Conservation (phyloP, 177 flowering plant species). For the Vitis hybrid region DNA sequence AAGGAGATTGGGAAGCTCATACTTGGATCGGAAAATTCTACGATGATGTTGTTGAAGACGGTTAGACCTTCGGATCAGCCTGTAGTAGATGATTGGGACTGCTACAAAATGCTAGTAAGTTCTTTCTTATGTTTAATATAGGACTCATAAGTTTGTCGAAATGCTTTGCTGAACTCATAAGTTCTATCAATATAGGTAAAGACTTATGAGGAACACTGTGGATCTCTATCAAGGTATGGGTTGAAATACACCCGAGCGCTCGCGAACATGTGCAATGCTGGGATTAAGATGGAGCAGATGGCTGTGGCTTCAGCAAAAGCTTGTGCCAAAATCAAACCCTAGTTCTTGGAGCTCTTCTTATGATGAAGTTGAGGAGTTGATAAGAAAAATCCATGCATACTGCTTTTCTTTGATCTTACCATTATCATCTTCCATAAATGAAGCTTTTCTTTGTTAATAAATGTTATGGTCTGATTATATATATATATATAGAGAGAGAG, state of each 20-base stretch:
- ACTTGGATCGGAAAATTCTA: constrained; percentile 29
- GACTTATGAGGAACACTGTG: constrained; percentile 28
- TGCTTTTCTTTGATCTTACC: too few species aligned
- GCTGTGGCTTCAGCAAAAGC: constrained; percentile 14
- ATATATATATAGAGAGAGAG: too few species aligned
- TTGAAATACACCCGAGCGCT: constrained; percentile 25
- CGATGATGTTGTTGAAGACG: constrained; percentile 18
- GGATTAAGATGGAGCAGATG: constrained; percentile 19
- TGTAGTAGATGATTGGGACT: constrained; percentile 53
- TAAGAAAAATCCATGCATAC: too few species aligned
- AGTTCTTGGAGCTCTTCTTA: too few species aligned
- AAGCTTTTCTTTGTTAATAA: too few species aligned
- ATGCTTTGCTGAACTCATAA: too few species aligned
- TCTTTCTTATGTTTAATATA: too few species aligned
- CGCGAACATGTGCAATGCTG: constrained; percentile 39
- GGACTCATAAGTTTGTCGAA: too few species aligned
- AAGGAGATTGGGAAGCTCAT: constrained; percentile 29
- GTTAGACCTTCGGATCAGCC: constrained; percentile 37
- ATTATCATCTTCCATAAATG: too few species aligned
- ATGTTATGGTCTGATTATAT: too few species aligned
- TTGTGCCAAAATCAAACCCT: constrained; percentile 7
- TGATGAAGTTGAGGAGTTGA: too few species aligned
- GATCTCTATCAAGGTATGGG: constrained; percentile 27
- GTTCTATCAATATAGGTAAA: constrained; percentile 19
- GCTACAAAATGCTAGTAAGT: constrained; percentile 33